Base-by-base conservation (phyloP, 1,284 basidiomycete species). In the Ceratobasidium sp. region DNA sequence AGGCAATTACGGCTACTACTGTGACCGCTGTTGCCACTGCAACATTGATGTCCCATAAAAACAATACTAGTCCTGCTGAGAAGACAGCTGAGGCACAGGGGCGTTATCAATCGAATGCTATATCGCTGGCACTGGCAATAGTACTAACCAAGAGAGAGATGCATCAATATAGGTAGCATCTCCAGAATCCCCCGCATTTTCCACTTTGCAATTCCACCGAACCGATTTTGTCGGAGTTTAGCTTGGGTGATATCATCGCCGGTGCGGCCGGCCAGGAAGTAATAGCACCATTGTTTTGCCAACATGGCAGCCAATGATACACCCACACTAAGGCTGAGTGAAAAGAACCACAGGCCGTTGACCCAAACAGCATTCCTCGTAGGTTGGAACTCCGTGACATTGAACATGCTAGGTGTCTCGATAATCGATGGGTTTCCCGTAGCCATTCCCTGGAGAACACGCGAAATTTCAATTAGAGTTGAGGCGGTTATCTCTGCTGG, bases 131-230 rank as follows among this genome's bases (percentile, higher is more conserved):
- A 17, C n/a, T 13, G 12, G 2, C 5, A 45, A 22, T 17, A 25
- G 10, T 4, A 60, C 57, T 13, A 2, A 50, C 57, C 57, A 20
- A 62, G 20, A 8, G 57, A n/a, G 25, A 62, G 32, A 38, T 62
- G 57, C 57, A 62, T 62, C 3, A 62, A 8, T 32, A 62, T 62
- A 13, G 57, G 57, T n/a, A n/a, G n/a, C n/a, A n/a, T n/a, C n/a
- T n/a, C n/a, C n/a, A n/a, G n/a, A n/a, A n/a, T n/a, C n/a, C 43
- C 43, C 29, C 27, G 42, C 57, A 62, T 62, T 35, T 43, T 4
- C 57, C 57, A 62, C n/a, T 38, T 49, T 2, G 42, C 25, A 22
- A 62, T 29, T 1, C 57, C 57, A 38, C 27, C 22, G 27, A 22
- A 62, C 6, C 57, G 43, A 15, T 62, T 49, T 20, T 62, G 57